Evolutionary conservation across 495 filamentous ascomycete genomes (phyloP).

Genomic region (Penicillium dipodomyicola): DNA sequence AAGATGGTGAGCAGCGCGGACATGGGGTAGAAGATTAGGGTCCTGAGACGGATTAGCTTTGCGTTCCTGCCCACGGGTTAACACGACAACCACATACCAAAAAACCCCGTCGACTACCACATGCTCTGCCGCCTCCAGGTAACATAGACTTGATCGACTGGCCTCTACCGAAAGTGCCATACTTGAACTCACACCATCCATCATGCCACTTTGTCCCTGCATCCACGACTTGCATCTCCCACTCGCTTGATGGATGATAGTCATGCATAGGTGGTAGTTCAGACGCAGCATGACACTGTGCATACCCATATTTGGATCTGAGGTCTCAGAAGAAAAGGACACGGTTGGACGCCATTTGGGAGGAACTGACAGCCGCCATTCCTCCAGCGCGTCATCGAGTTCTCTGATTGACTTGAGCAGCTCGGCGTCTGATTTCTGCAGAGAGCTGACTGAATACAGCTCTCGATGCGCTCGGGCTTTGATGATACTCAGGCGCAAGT

Average conservation of each 20-base stretch:
- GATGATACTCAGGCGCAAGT: slow-evolving; percentile 50
- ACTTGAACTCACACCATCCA: slow-evolving; percentile 49
- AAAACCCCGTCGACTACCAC: slow-evolving; percentile 45
- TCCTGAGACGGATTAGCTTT: slow-evolving; percentile 27
- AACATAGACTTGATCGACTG: slow-evolving; percentile 50
- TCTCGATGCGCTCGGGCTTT: slow-evolving; percentile 48
- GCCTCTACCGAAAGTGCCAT: slow-evolving; percentile 51
- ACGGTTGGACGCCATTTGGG: slow-evolving; percentile 42
- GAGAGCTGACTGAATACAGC: slow-evolving; percentile 46
- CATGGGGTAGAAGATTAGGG: slow-evolving; percentile 52
- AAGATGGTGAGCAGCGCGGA: slow-evolving; percentile 51
- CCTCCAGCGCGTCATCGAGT: slow-evolving; percentile 51
- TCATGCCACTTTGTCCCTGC: slow-evolving; percentile 35
- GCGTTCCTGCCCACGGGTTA: not conserved
- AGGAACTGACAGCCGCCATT: slow-evolving; percentile 49
- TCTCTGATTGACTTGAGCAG: slow-evolving; percentile 51
- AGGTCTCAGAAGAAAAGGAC: slow-evolving; percentile 37
- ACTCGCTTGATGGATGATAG: slow-evolving; percentile 52
- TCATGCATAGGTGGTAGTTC: slow-evolving; percentile 53
- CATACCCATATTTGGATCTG: slow-evolving; percentile 40
- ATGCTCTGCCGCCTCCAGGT: slow-evolving; percentile 40
- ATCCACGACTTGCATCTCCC: slow-evolving; percentile 45
- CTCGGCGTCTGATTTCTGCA: slow-evolving; percentile 52
- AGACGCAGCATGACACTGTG: slow-evolving; percentile 46
- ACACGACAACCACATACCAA: slow-evolving; percentile 34